These are phyloP conservation scores for Penicillium glabrum DNA, from an alignment of 2,329 filamentous ascomycete species.

Conservation along the genomic window DNA sequence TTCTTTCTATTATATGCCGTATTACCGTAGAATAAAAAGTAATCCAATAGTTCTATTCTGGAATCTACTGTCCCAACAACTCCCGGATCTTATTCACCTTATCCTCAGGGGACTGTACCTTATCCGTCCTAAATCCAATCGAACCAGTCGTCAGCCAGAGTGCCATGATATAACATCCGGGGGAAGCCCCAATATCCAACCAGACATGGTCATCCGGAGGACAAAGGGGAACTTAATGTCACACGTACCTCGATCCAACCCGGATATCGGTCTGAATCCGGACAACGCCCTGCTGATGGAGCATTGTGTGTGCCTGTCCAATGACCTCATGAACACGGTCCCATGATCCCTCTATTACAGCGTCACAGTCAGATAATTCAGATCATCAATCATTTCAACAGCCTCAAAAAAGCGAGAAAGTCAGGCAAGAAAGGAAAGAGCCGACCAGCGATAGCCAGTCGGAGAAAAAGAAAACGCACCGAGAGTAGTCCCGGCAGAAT, in stretches of 20 bases:
- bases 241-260: constrained; percentile 69
- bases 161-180: background rate
- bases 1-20: background rate
- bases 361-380: background rate
- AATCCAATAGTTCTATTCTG: background rate
- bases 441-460: background rate
- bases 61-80: constrained; percentile 41
- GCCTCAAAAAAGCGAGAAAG: background rate
- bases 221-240: background rate
- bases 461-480: constrained; percentile 52
- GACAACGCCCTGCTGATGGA: constrained; percentile 74
- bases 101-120: constrained; percentile 75
- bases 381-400: background rate
- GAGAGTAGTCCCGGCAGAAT: constrained; percentile 89
- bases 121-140: constrained; percentile 66
- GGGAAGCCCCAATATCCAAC: background rate
- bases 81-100: constrained; percentile 68
- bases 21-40: background rate
- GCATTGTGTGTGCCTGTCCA: constrained; percentile 77
- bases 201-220: background rate
- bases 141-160: constrained; percentile 15
- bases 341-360: constrained; percentile 76
- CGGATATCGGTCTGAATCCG: constrained; percentile 88
- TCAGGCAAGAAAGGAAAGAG: background rate
- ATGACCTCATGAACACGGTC: constrained; percentile 81